These are phyloP conservation scores for Albatrellus ellisii DNA, from an alignment of 768 basidiomycete genomes.

Conservation along the genomic window DNA sequence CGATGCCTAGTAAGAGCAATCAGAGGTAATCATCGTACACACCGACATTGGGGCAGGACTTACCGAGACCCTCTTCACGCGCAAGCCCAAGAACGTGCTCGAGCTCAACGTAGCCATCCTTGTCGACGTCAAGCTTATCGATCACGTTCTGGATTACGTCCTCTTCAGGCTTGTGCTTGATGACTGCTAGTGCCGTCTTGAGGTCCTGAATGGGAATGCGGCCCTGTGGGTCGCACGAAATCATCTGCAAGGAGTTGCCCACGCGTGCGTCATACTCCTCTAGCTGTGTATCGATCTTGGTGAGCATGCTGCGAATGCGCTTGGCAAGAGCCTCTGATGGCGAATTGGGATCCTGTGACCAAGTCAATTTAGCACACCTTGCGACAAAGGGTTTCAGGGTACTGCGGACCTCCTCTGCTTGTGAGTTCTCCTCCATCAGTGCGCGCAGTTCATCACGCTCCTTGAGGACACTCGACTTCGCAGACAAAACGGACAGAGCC, in stretches of 20 bases:
- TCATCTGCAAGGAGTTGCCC: conserved; percentile 74
- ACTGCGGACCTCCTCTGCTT: conserved; percentile 63
- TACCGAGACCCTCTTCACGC: conserved; percentile 76
- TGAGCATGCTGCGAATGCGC: conserved; percentile 90
- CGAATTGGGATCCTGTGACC: conserved; percentile 37
- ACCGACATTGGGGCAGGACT: conserved; percentile 15
- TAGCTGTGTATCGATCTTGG: conserved; percentile 87
- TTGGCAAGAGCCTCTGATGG: conserved; percentile 84
- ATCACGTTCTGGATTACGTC: conserved; percentile 79
- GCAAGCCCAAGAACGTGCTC: conserved; percentile 89
- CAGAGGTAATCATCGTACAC: conserved; percentile 1
- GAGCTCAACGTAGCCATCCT: conserved; percentile 90
- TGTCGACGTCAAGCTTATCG: conserved; percentile 90
- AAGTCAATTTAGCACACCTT: neutral
- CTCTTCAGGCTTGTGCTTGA: conserved; percentile 87
- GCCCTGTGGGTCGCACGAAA: conserved; percentile 76
- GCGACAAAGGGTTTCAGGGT: neutral
- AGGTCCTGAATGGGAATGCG: conserved; percentile 83
- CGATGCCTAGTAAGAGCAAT: conserved; percentile 38
- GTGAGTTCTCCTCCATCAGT: conserved; percentile 90
- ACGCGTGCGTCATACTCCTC: conserved; percentile 86
- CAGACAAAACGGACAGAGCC: conserved; percentile 80
- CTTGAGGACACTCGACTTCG: conserved; percentile 90
- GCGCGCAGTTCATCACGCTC: conserved; percentile 85
- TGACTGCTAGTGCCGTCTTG: conserved; percentile 81